Base-by-base conservation (phyloP, 345 rosid species). In the Xanthoceras sorbifolium region DNA sequence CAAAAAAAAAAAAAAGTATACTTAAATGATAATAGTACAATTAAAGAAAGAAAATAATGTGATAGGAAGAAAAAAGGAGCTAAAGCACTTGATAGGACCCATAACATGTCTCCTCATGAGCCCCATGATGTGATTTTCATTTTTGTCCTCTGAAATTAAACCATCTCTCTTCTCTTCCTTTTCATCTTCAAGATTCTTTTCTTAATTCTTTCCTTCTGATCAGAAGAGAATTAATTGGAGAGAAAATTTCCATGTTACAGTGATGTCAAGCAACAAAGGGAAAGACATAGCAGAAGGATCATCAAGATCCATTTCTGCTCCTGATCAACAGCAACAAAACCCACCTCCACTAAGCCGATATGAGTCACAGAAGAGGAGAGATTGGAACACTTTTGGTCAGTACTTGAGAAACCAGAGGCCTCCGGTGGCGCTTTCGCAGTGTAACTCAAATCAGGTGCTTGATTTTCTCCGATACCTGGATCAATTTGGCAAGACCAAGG, bases 311-410 rank as follows among this genome's bases (percentile, higher is more conserved):
- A 23, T 74, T 52, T 69, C 62, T 29, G 32, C 69, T 1, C 17
- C 71, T 46, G 32, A 48, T 42, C 3, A 73, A 48, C 76, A 82
- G 26, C 92, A 82, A 48, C 81, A 83, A 8, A 84, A 77, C 46
- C 86, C 86, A 31, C 84, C 91, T 11, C 88, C 89, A 0, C 78
- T 90, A 46, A 93, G 98, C 82, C 81, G 98, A 9, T 93, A 93
- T 70, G 97, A 91, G 79, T 90, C 97, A 3, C 98, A 93, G 62
- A 93, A 93, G 76, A 74, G 97, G 50, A 67, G 98, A 78, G 98
- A 93, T n/a, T 93, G 98, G 98, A 91, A 90, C 78, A 93, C 98
- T 78, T 93, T 93, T 65, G 91, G 97, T 9, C 98, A 93, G 84
- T 91, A 89, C 85, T 73, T 93, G 22, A 89, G 97, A 72, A 93